Evolutionary conservation across 1,139 yeast genomes (phyloP), one percentile per base, ranked within the genome.

Genomic region (Sugiyamaella paludigena): DNA sequence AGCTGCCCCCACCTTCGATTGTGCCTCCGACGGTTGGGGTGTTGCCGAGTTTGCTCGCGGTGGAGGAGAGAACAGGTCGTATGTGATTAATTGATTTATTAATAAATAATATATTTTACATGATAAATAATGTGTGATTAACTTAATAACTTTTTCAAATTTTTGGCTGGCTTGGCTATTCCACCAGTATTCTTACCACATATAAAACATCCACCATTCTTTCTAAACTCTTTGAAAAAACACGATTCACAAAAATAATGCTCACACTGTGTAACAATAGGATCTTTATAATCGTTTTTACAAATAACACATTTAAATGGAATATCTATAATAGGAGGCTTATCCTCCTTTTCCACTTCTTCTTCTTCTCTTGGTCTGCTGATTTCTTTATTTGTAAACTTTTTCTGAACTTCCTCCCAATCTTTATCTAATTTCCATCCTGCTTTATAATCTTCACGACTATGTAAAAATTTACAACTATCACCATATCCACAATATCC

Each of bases 401-500:
- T 52, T 41, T 49, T 46, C 50, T 47, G 47, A 47, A 58, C 60
- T 41, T 58, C 52, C 57, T 86, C 84, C 96, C 96, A 88, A 40
- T 87, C 96, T 53, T 75, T 77, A 16, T 76, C 78, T 1, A 83
- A 66, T 51, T 85, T 83, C 78, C 84, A 82, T 19, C 84, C 86
- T 36, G 83, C 83, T 54, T 78, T 81, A 68, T 85, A 86, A 64
- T 89, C 96, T 57, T 87, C 96, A 64, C 98, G 71, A 10, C 87
- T 79, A 64, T 94, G 98, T 29, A 92, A 67, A 66, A 94, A 94
- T 70, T 92, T 94, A 71, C 99, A 94, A n/a, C 95, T 84, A 61
- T 94, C 98, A 7, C 99, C 99, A 64, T 84, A 94, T 5, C 98
- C 98, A 74, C 98, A 94, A 63, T 82, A 91, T 0, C 98, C 98